A percentile compares a stretch with the other conserved stretches of the same genome.
These are phyloP conservation scores for Mycena indigotica DNA, from an alignment of 768 basidiomycete species.

Conservation along the genomic window DNA sequence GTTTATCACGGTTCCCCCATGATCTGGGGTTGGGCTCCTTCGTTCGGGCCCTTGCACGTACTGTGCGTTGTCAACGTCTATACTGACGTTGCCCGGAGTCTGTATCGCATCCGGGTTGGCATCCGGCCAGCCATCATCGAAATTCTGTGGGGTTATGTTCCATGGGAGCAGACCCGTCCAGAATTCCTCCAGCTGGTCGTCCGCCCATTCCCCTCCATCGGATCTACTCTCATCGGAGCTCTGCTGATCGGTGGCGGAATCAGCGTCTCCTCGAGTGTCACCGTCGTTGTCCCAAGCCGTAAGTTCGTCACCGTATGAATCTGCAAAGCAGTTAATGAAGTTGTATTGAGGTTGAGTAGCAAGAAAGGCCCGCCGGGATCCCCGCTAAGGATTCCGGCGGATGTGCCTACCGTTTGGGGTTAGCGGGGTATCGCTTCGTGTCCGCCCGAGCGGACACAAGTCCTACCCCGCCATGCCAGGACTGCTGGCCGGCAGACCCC, in stretches of 20 bases:
- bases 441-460: background rate
- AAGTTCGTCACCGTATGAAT: background rate
- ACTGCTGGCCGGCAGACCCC: conserved; percentile 18
- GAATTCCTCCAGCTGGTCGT: background rate
- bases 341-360: background rate
- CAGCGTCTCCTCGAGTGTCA: conserved; percentile 7
- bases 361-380: background rate
- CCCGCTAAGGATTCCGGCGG: background rate
- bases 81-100: background rate
- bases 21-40: background rate
- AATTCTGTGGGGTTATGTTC: background rate
- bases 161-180: background rate
- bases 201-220: conserved; percentile 5
- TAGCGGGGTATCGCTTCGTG: background rate
- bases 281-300: background rate
- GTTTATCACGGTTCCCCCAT: background rate
- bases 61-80: background rate
- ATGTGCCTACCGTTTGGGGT: background rate
- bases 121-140: background rate
- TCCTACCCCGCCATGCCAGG: conserved; percentile 9
- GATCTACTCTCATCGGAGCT: background rate
- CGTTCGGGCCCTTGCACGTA: background rate
- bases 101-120: background rate
- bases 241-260: conserved; percentile 10
- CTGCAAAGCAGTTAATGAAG: background rate